Conservation (phyloP, 345 rosid genomes). For the Corchorus capsularis region DNA sequence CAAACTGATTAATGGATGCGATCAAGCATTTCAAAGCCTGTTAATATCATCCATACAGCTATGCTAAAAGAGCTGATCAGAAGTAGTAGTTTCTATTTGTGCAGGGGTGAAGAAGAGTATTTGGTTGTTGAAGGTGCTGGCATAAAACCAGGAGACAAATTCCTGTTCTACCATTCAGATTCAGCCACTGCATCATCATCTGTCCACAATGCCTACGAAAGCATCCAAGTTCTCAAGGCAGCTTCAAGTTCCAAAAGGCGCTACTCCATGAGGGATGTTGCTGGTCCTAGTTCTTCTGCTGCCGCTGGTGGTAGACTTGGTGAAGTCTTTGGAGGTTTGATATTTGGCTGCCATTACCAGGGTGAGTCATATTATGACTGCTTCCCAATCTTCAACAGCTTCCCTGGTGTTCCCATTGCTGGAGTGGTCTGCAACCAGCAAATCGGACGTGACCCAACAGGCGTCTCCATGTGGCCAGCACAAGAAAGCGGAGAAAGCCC, state of each 20-base stretch:
- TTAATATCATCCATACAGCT: not conserved
- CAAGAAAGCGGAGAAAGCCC: slow-evolving; percentile 27
- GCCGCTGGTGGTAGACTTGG: not conserved
- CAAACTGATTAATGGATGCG: not conserved
- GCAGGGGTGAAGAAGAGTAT: slow-evolving; percentile 66
- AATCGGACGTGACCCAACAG: slow-evolving; percentile 50
- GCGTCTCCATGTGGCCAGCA: slow-evolving; percentile 20
- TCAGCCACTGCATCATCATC: slow-evolving; percentile 45
- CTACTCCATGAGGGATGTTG: not conserved
- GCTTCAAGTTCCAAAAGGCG: slow-evolving; percentile 23
- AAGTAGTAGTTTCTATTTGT: not conserved
- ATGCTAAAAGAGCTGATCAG: not conserved
- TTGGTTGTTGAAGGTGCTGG: slow-evolving; percentile 57
- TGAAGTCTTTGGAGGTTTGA: slow-evolving; percentile 73
- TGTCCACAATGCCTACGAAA: slow-evolving; percentile 30
- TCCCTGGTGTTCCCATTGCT: slow-evolving; percentile 55
- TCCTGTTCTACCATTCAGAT: slow-evolving; percentile 63
- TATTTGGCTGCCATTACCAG: slow-evolving; percentile 57
- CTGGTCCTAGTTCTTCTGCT: not conserved
- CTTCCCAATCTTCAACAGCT: slow-evolving; percentile 61
- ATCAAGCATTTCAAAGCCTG: too few species aligned
- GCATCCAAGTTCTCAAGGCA: slow-evolving; percentile 41
- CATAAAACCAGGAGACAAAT: slow-evolving; percentile 65
- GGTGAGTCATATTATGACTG: slow-evolving; percentile 60
- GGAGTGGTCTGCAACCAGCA: slow-evolving; percentile 71